A percentile compares a stretch with the other conserved stretches of the same genome.
These are phyloP conservation scores for Apiotrichum montevideense DNA, from an alignment of 1,284 basidiomycete genomes.

Conservation along the genomic window DNA sequence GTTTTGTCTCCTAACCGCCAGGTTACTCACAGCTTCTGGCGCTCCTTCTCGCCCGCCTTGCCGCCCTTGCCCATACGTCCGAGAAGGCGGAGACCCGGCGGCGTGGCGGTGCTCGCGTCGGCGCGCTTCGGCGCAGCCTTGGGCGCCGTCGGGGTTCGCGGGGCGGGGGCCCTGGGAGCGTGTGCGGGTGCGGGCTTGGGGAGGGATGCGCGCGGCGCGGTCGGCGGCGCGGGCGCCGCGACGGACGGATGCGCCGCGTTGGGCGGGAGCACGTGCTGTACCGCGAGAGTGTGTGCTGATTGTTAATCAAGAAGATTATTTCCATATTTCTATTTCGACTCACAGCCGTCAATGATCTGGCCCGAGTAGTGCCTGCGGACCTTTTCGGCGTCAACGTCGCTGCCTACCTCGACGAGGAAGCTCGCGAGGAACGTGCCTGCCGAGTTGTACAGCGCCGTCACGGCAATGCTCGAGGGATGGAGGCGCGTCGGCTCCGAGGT, in stretches of 20 bases:
- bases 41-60: conserved; percentile 23
- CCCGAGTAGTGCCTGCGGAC: conserved; percentile 34
- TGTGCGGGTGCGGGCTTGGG: neutral
- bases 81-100: conserved; percentile 34
- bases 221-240: neutral
- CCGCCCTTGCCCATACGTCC: conserved; percentile 27
- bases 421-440: conserved; percentile 28
- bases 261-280: conserved; percentile 36
- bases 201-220: no score
- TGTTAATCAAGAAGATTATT: neutral
- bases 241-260: conserved; percentile 22
- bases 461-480: conserved; percentile 19
- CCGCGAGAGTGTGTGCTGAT: conserved; percentile 31
- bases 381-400: conserved; percentile 33
- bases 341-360: conserved; percentile 38
- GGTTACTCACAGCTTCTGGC: conserved; percentile 30
- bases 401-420: conserved; percentile 30
- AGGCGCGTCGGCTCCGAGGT: conserved; percentile 26
- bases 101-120: conserved; percentile 7
- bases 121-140: conserved; percentile 29
- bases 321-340: no score
- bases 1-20: no score
- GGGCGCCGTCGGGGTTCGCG: no score
- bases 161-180: no score
- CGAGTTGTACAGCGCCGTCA: conserved; percentile 24